These are phyloP conservation scores for Delonix regia DNA, from an alignment of 306 rosid genomes.

Conservation along the genomic window DNA sequence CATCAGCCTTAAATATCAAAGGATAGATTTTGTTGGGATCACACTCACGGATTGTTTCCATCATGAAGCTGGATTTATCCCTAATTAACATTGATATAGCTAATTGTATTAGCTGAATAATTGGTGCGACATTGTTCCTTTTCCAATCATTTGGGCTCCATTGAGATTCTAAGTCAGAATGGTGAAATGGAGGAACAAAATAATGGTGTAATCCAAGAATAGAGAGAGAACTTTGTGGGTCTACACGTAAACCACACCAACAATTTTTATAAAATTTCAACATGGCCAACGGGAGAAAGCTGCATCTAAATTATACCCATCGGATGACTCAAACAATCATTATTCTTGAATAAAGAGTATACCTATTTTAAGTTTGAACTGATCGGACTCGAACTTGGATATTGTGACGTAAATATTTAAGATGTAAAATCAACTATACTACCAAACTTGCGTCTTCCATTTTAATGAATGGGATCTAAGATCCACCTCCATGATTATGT, in stretches of 20 bases:
- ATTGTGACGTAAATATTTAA: neutral
- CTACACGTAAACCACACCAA: neutral
- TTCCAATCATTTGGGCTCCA: slow-evolving; percentile 40
- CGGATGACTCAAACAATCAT: neutral
- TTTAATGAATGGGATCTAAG: neutral
- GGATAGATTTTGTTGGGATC: slow-evolving; percentile 43
- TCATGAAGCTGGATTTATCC: slow-evolving; percentile 28
- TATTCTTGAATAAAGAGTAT: neutral
- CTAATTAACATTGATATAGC: slow-evolving; percentile 8
- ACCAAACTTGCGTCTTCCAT: neutral
- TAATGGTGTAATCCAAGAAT: neutral
- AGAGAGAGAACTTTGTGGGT: neutral
- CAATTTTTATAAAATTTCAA: neutral
- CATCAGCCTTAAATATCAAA: slow-evolving; percentile 44
- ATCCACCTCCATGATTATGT: neutral
- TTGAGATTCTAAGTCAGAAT: neutral
- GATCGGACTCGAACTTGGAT: neutral
- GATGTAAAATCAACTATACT: neutral
- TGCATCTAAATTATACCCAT: neutral
- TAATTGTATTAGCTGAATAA: slow-evolving; percentile 34
- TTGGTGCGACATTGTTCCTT: slow-evolving; percentile 38
- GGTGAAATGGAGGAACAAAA: slow-evolving; percentile 14
- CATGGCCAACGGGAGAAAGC: neutral
- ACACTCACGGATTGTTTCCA: slow-evolving; percentile 35
- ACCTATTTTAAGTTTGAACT: neutral